These are phyloP conservation scores for Saturnispora hagleri DNA, from an alignment of 805 yeast species.

Conservation along the genomic window DNA sequence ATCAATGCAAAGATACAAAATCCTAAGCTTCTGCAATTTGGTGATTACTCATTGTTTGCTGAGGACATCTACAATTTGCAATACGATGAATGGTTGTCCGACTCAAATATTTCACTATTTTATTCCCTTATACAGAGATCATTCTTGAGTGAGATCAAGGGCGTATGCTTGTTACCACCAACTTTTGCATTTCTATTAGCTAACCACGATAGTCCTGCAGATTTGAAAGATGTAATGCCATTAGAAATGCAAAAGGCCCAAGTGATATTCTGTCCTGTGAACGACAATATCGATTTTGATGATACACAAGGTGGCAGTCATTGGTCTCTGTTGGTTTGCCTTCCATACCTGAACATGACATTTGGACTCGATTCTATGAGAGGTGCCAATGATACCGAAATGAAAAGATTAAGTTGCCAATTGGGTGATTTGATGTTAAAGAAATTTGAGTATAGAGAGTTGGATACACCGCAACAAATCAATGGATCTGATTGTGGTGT, in stretches of 20 bases:
- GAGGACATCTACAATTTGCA: slow-evolving; percentile 49
- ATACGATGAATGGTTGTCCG: slow-evolving; percentile 68
- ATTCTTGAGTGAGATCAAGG: slow-evolving; percentile 32
- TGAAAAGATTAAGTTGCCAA: slow-evolving; percentile 26
- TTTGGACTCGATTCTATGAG: slow-evolving; percentile 54
- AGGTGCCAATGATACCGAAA: slow-evolving; percentile 32
- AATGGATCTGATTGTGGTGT: slow-evolving; percentile 65
- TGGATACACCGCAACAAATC: slow-evolving; percentile 45
- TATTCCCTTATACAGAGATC: slow-evolving; percentile 33
- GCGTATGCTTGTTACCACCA: slow-evolving; percentile 42
- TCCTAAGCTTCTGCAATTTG: slow-evolving; percentile 36
- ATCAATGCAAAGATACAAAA: slow-evolving; percentile 7
- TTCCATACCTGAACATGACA: slow-evolving; percentile 26
- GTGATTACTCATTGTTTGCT: slow-evolving; percentile 48
- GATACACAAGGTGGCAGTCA: slow-evolving; percentile 43
- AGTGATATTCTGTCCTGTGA: slow-evolving; percentile 50
- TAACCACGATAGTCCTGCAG: slow-evolving; percentile 37
- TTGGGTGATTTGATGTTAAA: slow-evolving; percentile 22
- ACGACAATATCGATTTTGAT: slow-evolving; percentile 6
- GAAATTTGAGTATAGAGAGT: slow-evolving; percentile 15
- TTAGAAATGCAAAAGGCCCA: slow-evolving; percentile 30
- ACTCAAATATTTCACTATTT: slow-evolving; percentile 54
- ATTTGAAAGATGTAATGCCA: slow-evolving; percentile 38
- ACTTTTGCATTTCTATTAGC: slow-evolving; percentile 54
- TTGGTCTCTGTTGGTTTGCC: slow-evolving; percentile 58